Conservation (phyloP, 2,329 filamentous ascomycete genomes). For the Aspergillus persii region DNA sequence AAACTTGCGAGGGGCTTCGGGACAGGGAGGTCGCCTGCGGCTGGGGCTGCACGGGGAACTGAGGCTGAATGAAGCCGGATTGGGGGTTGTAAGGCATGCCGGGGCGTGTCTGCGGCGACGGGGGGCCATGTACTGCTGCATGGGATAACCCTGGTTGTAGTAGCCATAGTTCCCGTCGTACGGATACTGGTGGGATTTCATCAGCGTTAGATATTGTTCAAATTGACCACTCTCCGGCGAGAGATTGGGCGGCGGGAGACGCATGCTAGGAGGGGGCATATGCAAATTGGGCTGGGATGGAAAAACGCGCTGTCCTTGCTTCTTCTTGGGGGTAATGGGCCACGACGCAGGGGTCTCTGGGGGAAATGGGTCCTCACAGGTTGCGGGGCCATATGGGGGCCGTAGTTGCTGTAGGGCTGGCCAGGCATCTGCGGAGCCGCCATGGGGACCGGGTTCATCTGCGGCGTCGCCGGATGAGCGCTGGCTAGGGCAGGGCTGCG, state of each 20-base stretch:
- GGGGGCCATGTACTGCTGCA: constrained; percentile 42
- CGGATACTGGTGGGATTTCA: constrained; percentile 57
- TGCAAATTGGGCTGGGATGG: constrained; percentile 22
- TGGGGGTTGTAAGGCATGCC: constrained; percentile 51
- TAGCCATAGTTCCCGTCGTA: constrained; percentile 50
- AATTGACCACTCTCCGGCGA: constrained; percentile 68
- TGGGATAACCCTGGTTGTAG: constrained; percentile 41
- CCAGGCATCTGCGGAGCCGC: constrained; percentile 63
- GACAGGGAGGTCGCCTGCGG: constrained; percentile 71
- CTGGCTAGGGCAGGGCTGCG: constrained; percentile 65
- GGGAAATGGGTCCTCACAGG: constrained; percentile 56
- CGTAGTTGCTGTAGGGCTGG: constrained; percentile 57
- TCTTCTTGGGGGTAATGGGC: constrained; percentile 35
- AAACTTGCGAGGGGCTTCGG: constrained; percentile 75
- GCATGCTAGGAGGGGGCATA: constrained; percentile 11
- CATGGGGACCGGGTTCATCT: constrained; percentile 70
- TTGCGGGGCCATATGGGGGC: constrained; percentile 57
- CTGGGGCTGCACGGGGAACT: constrained; percentile 49
- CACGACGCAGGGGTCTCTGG: constrained; percentile 30
- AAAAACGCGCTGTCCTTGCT: constrained; percentile 27
- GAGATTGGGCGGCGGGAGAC: constrained; percentile 52
- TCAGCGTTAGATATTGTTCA: constrained; percentile 68
- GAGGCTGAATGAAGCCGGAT: constrained; percentile 50
- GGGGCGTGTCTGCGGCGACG: constrained; percentile 47
- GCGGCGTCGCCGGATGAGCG: constrained; percentile 67